A percentile compares a stretch with the other conserved stretches of the same genome.
phyloP scores from a whole-genome alignment of 176 grass and related monocot genomes.

The Metroxylon sagu region DNA sequence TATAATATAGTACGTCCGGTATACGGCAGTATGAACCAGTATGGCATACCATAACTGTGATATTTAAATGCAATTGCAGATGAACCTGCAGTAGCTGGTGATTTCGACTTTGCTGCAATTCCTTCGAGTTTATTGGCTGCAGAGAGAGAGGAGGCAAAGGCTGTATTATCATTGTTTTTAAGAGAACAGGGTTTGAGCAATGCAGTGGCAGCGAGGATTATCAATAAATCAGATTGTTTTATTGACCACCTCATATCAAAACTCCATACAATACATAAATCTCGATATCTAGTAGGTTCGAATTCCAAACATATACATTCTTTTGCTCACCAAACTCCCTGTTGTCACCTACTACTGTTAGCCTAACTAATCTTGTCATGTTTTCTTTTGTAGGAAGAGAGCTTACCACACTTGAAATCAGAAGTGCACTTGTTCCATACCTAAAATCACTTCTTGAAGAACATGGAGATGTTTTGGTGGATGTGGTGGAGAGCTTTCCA shows the following conservation, averaged over 20 bases:
- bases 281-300: slow-evolving; percentile 75
- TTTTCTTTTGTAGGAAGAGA: slow-evolving; percentile 59
- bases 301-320: background rate
- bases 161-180: slow-evolving; percentile 79
- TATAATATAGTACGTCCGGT: no score
- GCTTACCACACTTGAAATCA: slow-evolving; percentile 87
- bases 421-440: slow-evolving; percentile 9
- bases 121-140: slow-evolving; percentile 63
- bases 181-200: slow-evolving; percentile 76
- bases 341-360: no score
- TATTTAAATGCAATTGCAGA: no score
- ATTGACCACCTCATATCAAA: slow-evolving; percentile 65
- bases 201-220: slow-evolving; percentile 47
- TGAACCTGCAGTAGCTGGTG: background rate
- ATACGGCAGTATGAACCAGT: no score
- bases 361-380: background rate
- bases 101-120: slow-evolving; percentile 28
- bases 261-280: slow-evolving; percentile 66
- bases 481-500: slow-evolving; percentile 71
- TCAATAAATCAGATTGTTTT: slow-evolving; percentile 84
- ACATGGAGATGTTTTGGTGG: slow-evolving; percentile 46
- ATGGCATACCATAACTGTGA: no score
- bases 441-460: slow-evolving; percentile 58
- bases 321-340: background rate
- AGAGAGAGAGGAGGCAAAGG: slow-evolving; percentile 89